phyloP scores from a whole-genome alignment of 2,329 filamentous ascomycete genomes.

The Fusarium torulosum region DNA sequence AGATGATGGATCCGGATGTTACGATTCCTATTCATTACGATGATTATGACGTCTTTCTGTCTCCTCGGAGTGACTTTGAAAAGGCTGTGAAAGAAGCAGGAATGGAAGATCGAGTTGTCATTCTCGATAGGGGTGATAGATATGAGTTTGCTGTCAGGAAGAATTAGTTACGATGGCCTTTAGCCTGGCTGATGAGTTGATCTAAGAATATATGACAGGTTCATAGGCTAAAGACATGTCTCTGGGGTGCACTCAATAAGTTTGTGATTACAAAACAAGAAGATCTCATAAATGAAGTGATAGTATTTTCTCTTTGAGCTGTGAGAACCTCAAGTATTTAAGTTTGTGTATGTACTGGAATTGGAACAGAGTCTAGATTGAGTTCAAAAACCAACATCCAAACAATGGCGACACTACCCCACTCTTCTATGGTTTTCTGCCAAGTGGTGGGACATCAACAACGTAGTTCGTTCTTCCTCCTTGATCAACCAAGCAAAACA shows the following conservation, averaged over 20 bases:
- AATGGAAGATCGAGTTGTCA: constrained; percentile 66
- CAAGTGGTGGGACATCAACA: constrained; percentile 10
- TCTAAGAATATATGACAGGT: not conserved
- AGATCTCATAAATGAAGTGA: not conserved
- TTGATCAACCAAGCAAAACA: constrained; percentile 1
- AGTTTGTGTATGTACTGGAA: not conserved
- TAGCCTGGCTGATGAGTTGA: not conserved
- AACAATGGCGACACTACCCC: constrained; percentile 24
- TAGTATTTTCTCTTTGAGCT: not conserved
- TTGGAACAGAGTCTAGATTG: not conserved
- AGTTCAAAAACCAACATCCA: constrained; percentile 1
- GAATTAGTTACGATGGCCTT: not conserved
- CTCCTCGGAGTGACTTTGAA: constrained; percentile 71
- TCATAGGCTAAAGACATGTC: not conserved
- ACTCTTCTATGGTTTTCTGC: constrained; percentile 36
- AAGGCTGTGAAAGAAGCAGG: constrained; percentile 65
- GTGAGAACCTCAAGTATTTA: not conserved
- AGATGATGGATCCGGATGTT: constrained; percentile 69
- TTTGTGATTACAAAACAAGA: not conserved
- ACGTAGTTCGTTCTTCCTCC: constrained; percentile 17
- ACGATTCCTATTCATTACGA: constrained; percentile 75
- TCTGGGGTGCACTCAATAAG: not conserved
- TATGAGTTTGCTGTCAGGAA: constrained; percentile 26
- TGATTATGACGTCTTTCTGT: constrained; percentile 73
- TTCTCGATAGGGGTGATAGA: constrained; percentile 61